Evolutionary conservation across 148 eudicot species (phyloP).

Genomic region (Chenopodium berlandieri): DNA sequence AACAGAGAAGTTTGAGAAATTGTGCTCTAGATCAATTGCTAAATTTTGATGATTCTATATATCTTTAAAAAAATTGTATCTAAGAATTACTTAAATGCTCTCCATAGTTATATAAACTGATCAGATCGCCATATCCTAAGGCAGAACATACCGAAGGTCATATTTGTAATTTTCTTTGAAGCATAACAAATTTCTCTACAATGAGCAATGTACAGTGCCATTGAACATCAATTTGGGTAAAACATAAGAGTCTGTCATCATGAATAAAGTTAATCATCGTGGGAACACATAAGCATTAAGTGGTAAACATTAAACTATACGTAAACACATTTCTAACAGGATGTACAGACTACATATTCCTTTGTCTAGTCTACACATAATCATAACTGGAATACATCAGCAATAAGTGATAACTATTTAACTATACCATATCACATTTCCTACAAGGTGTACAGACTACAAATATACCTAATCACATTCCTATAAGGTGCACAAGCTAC

Average conservation of each 20-base stretch:
- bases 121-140: not conserved
- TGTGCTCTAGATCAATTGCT: not conserved
- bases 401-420: not conserved
- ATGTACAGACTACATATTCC: not conserved
- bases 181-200: not conserved
- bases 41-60: not conserved
- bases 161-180: too few relatives aligned
- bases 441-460: not conserved
- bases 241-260: not conserved
- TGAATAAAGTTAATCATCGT: not conserved
- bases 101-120: not conserved
- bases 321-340: not conserved
- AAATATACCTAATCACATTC: not conserved
- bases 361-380: not conserved
- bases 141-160: not conserved
- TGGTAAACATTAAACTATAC: not conserved
- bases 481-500: not conserved
- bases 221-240: not conserved
- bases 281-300: not conserved
- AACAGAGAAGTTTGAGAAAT: not conserved
- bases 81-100: not conserved
- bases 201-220: not conserved
- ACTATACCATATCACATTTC: not conserved
- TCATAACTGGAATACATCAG: not conserved
- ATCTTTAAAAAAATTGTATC: not conserved